A percentile compares a stretch with the other conserved stretches of the same genome.
phyloP scores from a whole-genome alignment of 2,329 filamentous ascomycete species.

The Rhynchosporium agropyri region DNA sequence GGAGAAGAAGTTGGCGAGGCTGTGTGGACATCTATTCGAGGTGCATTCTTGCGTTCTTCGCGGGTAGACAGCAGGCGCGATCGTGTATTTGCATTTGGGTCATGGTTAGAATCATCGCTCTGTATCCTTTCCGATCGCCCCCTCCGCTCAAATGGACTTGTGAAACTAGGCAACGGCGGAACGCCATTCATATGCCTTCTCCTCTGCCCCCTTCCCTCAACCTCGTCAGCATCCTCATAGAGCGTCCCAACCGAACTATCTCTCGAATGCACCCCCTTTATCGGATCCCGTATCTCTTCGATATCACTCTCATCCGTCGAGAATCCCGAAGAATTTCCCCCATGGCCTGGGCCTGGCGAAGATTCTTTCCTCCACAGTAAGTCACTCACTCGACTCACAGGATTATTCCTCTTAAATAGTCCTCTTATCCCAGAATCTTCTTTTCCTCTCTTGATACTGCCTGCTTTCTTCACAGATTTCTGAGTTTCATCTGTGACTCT shows the following conservation, averaged over 20 bases:
- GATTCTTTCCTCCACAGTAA: slow-evolving; percentile 61
- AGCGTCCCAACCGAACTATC: slow-evolving; percentile 40
- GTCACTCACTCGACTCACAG: slow-evolving; percentile 63
- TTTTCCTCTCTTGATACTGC: slow-evolving; percentile 51
- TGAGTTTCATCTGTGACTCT: slow-evolving; percentile 50
- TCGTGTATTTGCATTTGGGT: slow-evolving; percentile 41
- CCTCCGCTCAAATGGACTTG: slow-evolving; percentile 49
- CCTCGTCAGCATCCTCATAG: slow-evolving; percentile 27
- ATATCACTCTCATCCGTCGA: slow-evolving; percentile 51
- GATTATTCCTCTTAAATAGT: slow-evolving; percentile 76
- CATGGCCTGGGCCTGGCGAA: slow-evolving; percentile 43
- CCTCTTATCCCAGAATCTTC: slow-evolving; percentile 65
- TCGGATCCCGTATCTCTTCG: slow-evolving; percentile 47
- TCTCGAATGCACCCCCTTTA: slow-evolving; percentile 45
- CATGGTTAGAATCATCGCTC: slow-evolving; percentile 30
- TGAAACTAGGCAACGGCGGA: slow-evolving; percentile 54
- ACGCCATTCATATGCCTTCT: slow-evolving; percentile 41
- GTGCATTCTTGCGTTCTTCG: slow-evolving; percentile 47
- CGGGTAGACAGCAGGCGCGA: slow-evolving; percentile 45
- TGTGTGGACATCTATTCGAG: slow-evolving; percentile 50
- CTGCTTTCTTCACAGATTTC: slow-evolving; percentile 52
- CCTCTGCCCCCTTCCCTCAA: slow-evolving; percentile 26
- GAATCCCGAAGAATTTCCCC: slow-evolving; percentile 44
- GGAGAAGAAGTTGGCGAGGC: slow-evolving; percentile 42
- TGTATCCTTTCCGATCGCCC: slow-evolving; percentile 38